Percentiles rank a stretch among this genome's conserved stretches.
Evolutionary conservation across 441 rosid species (phyloP).

Genomic region (Gossypium trilobum): DNA sequence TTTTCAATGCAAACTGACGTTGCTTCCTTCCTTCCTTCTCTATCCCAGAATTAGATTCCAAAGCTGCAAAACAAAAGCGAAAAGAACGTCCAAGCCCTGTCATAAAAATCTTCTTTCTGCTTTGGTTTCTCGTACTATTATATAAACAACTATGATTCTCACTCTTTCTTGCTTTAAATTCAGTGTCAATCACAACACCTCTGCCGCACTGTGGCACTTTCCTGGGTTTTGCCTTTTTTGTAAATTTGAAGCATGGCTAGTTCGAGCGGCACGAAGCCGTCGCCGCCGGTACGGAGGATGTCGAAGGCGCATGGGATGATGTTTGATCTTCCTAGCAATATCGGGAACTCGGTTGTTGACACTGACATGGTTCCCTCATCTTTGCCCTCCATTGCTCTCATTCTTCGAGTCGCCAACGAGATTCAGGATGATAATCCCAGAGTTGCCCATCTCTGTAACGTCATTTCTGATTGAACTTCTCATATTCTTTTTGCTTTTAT

Average conservation of each 20-base stretch:
- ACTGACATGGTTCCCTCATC: conserved; percentile 72
- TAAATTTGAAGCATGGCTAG: conserved; percentile 9
- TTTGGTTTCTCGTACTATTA: not conserved
- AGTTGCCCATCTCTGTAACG: conserved; percentile 66
- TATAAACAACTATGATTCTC: not conserved
- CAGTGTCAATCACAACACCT: not conserved
- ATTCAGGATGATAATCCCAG: conserved; percentile 57
- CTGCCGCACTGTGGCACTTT: not conserved
- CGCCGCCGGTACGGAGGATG: conserved; percentile 43
- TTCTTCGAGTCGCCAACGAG: conserved; percentile 78
- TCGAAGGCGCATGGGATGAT: conserved; percentile 55
- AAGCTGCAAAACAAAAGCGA: not conserved
- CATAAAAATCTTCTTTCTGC: not conserved
- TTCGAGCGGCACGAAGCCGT: conserved; percentile 13
- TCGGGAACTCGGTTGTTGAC: conserved; percentile 52
- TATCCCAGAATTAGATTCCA: conserved; percentile 4
- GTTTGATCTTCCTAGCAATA: conserved; percentile 31
- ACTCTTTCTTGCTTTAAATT: not conserved
- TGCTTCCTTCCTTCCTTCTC: not conserved
- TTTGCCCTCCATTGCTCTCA: conserved; percentile 60
- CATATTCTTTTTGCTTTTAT: not conserved
- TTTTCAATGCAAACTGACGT: not conserved
- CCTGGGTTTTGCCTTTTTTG: not conserved
- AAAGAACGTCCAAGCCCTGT: not conserved
- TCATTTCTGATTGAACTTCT: not conserved